Conservation (phyloP, 345 rosid species). For the Streptanthus diversifolius region DNA sequence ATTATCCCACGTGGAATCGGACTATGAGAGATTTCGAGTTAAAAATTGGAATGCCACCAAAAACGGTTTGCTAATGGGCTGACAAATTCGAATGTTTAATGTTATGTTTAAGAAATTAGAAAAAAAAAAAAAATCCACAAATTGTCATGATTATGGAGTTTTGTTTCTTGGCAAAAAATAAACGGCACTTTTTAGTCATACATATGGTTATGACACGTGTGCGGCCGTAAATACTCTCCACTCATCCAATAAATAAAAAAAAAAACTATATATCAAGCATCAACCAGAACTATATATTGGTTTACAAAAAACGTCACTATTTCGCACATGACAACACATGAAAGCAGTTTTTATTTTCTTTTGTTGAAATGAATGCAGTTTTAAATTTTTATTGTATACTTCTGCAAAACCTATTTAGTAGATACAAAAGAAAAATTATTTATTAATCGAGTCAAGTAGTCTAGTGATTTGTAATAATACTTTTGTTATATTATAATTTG, state of each 20-base stretch:
- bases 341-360: background rate
- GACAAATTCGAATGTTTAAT: background rate
- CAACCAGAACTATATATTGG: background rate
- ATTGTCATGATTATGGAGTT: background rate
- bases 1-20: too few relatives aligned
- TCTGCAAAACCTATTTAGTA: background rate
- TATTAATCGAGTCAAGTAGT: background rate
- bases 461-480: background rate
- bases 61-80: background rate
- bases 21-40: too few relatives aligned
- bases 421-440: background rate
- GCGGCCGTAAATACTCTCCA: background rate
- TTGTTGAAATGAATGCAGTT: too few relatives aligned
- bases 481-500: background rate
- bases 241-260: background rate
- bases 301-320: constrained; percentile 7
- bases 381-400: background rate
- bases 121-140: background rate
- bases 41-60: too few relatives aligned
- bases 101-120: too few relatives aligned
- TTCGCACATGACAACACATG: background rate
- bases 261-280: background rate
- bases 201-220: background rate
- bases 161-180: background rate
- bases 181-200: background rate